A percentile compares a stretch with the other conserved stretches of the same genome.
Evolutionary conservation across 2,329 filamentous ascomycete genomes (phyloP).

Genomic region (Pyricularia sp.): DNA sequence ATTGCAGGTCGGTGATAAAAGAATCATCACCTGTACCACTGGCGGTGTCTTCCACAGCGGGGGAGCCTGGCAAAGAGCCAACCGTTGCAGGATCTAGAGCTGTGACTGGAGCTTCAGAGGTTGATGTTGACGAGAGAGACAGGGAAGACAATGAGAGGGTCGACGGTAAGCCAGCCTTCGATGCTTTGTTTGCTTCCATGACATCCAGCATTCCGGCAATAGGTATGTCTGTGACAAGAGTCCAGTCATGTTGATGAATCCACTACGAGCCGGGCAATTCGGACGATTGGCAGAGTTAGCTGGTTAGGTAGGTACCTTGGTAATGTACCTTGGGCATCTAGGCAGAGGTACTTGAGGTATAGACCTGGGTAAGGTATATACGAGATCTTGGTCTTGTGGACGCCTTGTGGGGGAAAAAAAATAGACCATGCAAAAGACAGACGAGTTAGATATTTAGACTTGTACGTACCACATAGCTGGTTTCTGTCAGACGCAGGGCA

Average conservation of each 20-base stretch:
- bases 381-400: too few relatives aligned
- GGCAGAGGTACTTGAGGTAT: too few relatives aligned
- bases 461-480: conserved; percentile 28
- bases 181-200: conserved; percentile 22
- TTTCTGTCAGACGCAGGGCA: conserved; percentile 30
- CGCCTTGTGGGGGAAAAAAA: background rate
- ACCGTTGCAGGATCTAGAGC: background rate
- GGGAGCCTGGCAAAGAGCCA: background rate
- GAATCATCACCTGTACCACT: background rate
- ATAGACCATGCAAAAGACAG: background rate
- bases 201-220: conserved; percentile 27
- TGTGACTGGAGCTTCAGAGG: background rate
- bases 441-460: background rate
- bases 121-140: background rate
- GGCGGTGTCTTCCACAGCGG: background rate
- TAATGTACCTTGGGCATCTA: background rate
- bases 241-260: conserved; percentile 47
- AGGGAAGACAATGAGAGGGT: conserved; percentile 3
- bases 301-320: background rate
- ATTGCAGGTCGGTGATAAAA: background rate
- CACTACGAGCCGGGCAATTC: conserved; percentile 17
- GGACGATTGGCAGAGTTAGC: background rate
- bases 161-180: background rate
- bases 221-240: conserved; percentile 30
- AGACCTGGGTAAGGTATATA: too few relatives aligned